Evolutionary conservation across 176 grass and related monocot species (phyloP), one percentile per base, ranked within the genome.

Genomic region (Chrysopogon serrulatus): DNA sequence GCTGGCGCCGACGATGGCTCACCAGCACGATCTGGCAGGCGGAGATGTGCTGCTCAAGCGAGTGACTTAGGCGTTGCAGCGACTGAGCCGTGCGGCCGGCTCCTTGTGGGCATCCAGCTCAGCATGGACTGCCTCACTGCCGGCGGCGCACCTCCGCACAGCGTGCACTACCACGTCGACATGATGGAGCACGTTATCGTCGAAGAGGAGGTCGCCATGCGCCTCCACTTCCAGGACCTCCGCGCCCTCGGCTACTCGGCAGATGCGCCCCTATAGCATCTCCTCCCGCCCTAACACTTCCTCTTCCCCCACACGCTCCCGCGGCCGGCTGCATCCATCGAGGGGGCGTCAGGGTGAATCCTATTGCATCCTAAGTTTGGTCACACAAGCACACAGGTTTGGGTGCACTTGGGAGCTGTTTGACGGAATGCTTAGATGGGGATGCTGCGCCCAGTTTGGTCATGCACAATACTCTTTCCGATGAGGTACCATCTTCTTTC

Each of bases 11-110:
- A 31, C 74, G 80, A 80, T 65, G 30, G 44, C 74, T 27, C 44
- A 43, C 14, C 66, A 42, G 5, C 65, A 40, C 51, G 79, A 81
- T 19, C 2, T 35, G 27, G 37, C 35, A 3, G 24, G 23, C 2
- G 83, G 83, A 7, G 93, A 95, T 69, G 95, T 92, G 82, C 95
- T 92, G 30, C 92, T 92, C 26, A 98, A 98, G 86, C 88, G 93
- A 90, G 90, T 98, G 71, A 90, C 95, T 23, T 91, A 92, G 87
- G 92, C 92, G 69, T 95, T 98, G 92, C 88, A 98, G 70, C 86
- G 92, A 2, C 92, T 92, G 65, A 85, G 84, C 6, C 76, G 74
- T 98, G 95, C 90, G 16, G 93, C 65, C 92, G 91, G 53, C 82
- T 98, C 28, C 88, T 98, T n/a, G n/a, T n/a, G n/a, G n/a, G n/a